Conservation (phyloP, 2,329 filamentous ascomycete species). For the Rutstroemia sp. region DNA sequence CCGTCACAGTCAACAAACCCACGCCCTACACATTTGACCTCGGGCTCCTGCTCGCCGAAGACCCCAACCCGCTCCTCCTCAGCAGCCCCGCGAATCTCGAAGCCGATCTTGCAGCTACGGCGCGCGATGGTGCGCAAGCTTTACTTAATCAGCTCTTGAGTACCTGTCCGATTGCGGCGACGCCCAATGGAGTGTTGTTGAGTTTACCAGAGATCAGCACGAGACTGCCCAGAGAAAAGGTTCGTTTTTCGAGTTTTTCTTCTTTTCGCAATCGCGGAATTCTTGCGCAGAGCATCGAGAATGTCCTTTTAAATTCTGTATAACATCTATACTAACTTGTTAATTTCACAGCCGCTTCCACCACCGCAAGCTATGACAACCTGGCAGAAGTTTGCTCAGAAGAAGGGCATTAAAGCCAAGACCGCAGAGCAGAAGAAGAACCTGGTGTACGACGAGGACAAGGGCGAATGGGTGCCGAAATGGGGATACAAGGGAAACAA, state of each 20-base stretch:
- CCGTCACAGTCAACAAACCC: constrained; percentile 67
- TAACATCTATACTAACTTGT: background rate
- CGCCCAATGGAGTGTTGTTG: constrained; percentile 65
- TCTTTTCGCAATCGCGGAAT: too few species aligned
- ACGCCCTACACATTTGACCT: constrained; percentile 92
- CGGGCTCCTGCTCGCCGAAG: constrained; percentile 75
- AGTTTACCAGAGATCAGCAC: constrained; percentile 65
- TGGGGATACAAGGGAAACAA: constrained; percentile 94
- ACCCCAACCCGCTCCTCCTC: constrained; percentile 72
- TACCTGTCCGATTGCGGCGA: constrained; percentile 72
- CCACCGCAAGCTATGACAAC: constrained; percentile 76
- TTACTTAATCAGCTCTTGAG: constrained; percentile 92
- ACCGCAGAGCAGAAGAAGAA: constrained; percentile 70
- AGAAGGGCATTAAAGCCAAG: constrained; percentile 94
- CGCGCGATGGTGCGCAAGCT: constrained; percentile 84
- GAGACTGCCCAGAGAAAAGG: constrained; percentile 78
- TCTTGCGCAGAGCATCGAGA: background rate
- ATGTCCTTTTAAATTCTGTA: background rate
- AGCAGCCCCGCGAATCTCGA: constrained; percentile 48
- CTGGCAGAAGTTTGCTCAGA: constrained; percentile 93
- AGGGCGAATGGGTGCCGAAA: constrained; percentile 82
- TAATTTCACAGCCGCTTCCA: constrained; percentile 55
- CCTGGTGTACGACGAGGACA: constrained; percentile 76
- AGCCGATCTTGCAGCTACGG: constrained; percentile 60
- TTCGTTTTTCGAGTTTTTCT: too few species aligned